A percentile compares a stretch with the other conserved stretches of the same genome.
These are phyloP conservation scores for Antrodiella citrinella DNA, from an alignment of 768 basidiomycete genomes.

Conservation along the genomic window DNA sequence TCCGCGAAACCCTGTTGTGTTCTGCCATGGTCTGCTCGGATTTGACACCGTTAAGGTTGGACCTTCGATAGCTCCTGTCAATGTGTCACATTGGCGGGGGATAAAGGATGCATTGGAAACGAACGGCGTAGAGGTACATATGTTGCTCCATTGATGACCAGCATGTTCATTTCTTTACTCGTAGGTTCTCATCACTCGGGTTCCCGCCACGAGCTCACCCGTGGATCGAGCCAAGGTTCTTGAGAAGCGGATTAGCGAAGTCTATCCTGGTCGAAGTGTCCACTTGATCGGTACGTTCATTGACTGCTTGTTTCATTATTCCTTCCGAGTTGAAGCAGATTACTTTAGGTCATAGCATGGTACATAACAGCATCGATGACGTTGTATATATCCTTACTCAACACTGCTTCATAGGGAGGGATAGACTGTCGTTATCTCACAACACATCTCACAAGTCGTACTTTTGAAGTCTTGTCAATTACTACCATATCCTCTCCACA, in stretches of 20 bases:
- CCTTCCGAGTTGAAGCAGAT: no score
- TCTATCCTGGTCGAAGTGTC: slow-evolving; percentile 75
- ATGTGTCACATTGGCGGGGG: slow-evolving; percentile 94
- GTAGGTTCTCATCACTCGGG: slow-evolving; percentile 79
- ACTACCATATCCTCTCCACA: slow-evolving; percentile 97
- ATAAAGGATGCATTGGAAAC: slow-evolving; percentile 88
- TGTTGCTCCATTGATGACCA: no score
- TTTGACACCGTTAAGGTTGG: slow-evolving; percentile 83
- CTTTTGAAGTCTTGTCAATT: slow-evolving; percentile 76
- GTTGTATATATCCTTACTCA: not conserved
- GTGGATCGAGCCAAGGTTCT: slow-evolving; percentile 85
- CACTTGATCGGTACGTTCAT: slow-evolving; percentile 70
- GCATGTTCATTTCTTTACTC: not conserved
- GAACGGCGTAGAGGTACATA: slow-evolving; percentile 66
- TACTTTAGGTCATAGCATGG: slow-evolving; percentile 65
- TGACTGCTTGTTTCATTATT: not conserved
- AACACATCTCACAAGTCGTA: slow-evolving; percentile 68
- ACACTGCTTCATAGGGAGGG: slow-evolving; percentile 59
- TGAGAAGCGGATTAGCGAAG: slow-evolving; percentile 69
- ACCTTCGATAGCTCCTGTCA: slow-evolving; percentile 65
- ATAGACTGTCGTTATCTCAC: slow-evolving; percentile 88
- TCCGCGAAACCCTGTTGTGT: slow-evolving; percentile 80
- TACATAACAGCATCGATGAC: no score
- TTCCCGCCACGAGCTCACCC: slow-evolving; percentile 87
- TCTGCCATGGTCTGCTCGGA: slow-evolving; percentile 91